Percentiles rank a stretch among this genome's conserved stretches.
phyloP scores from a whole-genome alignment of 495 filamentous ascomycete species.

The Aspergillus ellipticus region DNA sequence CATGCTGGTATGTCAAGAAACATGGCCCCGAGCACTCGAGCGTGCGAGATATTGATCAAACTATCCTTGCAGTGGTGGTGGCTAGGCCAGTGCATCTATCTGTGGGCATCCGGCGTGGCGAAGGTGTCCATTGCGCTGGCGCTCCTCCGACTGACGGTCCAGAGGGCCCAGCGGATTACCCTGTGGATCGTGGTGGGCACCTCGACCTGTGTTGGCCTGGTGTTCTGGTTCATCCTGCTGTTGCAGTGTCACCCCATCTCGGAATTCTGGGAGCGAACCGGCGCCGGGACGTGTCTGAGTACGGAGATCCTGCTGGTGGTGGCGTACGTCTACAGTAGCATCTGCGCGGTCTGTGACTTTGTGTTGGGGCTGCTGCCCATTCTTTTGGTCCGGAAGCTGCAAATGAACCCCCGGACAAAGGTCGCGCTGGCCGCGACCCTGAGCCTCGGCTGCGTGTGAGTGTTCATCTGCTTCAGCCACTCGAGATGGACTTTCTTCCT shows the following conservation, averaged over 20 bases:
- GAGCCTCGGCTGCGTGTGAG: conserved; percentile 7
- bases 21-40: background rate
- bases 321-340: conserved; percentile 2
- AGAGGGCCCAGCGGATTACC: background rate
- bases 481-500: background rate
- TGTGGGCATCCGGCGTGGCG: background rate
- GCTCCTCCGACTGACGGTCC: conserved; percentile 7
- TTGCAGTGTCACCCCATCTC: conserved; percentile 8
- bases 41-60: background rate
- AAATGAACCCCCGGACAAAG: conserved; percentile 5
- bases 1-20: background rate
- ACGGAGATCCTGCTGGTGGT: background rate
- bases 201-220: background rate
- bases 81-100: conserved; percentile 7
- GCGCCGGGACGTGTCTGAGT: background rate
- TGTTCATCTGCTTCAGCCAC: too few relatives aligned
- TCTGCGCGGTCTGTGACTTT: conserved; percentile 5
- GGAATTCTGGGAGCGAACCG: conserved; percentile 1
- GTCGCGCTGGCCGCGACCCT: conserved; percentile 4
- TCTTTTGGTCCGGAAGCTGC: conserved; percentile 5
- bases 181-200: background rate
- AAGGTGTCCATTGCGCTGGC: conserved; percentile 8
- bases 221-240: conserved; percentile 4
- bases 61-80: conserved; percentile 6
- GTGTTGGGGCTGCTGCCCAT: background rate